A percentile compares a stretch with the other conserved stretches of the same genome.
Conservation (phyloP, 2,329 filamentous ascomycete species). For the Colletotrichum simmondsii region DNA sequence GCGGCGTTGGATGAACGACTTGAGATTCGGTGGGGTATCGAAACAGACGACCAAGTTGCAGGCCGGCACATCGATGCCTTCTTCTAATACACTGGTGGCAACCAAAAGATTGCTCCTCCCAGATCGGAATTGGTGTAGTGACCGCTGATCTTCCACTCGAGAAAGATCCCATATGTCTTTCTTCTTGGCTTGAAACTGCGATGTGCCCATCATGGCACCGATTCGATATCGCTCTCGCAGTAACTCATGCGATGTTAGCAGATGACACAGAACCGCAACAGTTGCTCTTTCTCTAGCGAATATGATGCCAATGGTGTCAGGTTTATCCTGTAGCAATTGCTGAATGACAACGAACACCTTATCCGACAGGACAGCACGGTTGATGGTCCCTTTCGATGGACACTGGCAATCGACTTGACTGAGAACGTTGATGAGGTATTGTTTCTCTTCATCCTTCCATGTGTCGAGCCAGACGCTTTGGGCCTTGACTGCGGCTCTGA, state of each 20-base stretch:
- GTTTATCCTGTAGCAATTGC: slow-evolving; percentile 56
- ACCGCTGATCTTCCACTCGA: slow-evolving; percentile 44
- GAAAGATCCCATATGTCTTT: slow-evolving; percentile 53
- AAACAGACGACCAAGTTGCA: slow-evolving; percentile 72
- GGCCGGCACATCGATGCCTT: slow-evolving; percentile 74
- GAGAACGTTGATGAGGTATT: slow-evolving; percentile 64
- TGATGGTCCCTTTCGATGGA: slow-evolving; percentile 35
- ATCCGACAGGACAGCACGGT: slow-evolving; percentile 55
- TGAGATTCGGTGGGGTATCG: slow-evolving; percentile 60
- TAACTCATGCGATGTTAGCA: slow-evolving; percentile 64
- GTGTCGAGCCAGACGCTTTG: slow-evolving; percentile 46
- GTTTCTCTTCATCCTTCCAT: slow-evolving; percentile 62
- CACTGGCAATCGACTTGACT: slow-evolving; percentile 44
- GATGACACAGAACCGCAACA: slow-evolving; percentile 67
- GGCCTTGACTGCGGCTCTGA: slow-evolving; percentile 38
- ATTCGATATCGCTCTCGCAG: slow-evolving; percentile 58
- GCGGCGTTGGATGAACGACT: slow-evolving; percentile 68
- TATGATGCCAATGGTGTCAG: slow-evolving; percentile 67
- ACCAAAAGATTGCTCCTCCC: slow-evolving; percentile 68
- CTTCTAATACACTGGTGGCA: slow-evolving; percentile 73
- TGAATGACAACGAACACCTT: slow-evolving; percentile 67
- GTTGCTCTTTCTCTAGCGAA: slow-evolving; percentile 74
- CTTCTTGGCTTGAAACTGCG: slow-evolving; percentile 47
- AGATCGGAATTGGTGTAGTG: slow-evolving; percentile 60
- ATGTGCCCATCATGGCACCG: slow-evolving; percentile 67